Conservation (phyloP, 2,329 filamentous ascomycete genomes). For the Epichloe sibirici region DNA sequence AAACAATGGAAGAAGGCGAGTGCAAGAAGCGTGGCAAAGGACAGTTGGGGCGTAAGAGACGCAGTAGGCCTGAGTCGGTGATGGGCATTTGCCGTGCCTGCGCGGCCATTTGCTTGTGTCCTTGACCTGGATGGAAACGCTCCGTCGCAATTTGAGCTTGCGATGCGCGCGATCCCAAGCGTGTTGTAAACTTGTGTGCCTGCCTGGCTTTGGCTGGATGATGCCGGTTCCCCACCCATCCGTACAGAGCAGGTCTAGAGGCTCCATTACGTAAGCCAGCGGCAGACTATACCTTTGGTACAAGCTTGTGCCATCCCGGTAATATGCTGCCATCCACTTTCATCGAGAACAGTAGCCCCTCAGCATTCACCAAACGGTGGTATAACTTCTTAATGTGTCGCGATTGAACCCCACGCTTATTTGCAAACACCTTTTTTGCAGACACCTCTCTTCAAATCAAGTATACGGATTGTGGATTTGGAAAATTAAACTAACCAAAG, state of each 20-base stretch:
- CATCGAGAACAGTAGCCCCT: too few species aligned
- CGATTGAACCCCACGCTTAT: too few species aligned
- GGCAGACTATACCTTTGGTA: background rate
- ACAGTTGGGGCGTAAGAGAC: background rate
- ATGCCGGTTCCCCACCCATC: background rate
- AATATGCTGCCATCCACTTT: too few species aligned
- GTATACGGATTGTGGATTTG: background rate
- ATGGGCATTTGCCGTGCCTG: slow-evolving; percentile 3
- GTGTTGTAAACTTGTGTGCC: background rate
- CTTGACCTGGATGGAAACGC: background rate
- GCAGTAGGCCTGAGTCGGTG: background rate
- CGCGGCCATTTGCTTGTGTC: slow-evolving; percentile 8
- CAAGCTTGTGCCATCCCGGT: too few species aligned
- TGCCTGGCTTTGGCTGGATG: background rate
- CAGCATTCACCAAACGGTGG: too few species aligned
- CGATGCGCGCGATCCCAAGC: slow-evolving; percentile 5
- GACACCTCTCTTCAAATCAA: background rate
- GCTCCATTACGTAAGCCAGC: background rate
- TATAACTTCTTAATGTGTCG: too few species aligned
- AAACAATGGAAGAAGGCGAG: background rate
- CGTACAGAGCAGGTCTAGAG: background rate
- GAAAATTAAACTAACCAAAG: background rate
- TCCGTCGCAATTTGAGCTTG: slow-evolving; percentile 1
- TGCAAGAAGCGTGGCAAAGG: background rate
- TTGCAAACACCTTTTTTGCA: too few species aligned